These are phyloP conservation scores for Mallotus japonicus DNA, from an alignment of 441 rosid genomes.

Conservation along the genomic window DNA sequence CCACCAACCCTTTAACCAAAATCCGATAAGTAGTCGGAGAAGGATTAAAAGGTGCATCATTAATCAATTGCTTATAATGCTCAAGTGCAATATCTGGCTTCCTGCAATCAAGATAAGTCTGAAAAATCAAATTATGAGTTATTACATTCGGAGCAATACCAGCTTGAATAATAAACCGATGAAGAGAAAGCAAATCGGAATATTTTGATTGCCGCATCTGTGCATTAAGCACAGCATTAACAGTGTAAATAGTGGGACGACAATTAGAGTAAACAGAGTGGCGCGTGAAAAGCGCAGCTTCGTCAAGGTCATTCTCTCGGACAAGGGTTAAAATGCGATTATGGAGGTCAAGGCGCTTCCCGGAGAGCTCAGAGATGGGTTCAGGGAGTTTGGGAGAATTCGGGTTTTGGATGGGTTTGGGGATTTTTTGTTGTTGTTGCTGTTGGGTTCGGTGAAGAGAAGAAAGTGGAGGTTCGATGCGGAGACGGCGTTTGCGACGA, in stretches of 20 bases:
- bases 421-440: conserved; percentile 36
- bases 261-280: conserved; percentile 94
- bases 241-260: conserved; percentile 80
- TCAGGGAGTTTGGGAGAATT: conserved; percentile 80
- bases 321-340: conserved; percentile 65
- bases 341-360: conserved; percentile 84
- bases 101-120: conserved; percentile 74
- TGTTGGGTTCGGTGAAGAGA: conserved; percentile 57
- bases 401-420: conserved; percentile 68
- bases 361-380: conserved; percentile 59
- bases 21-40: conserved; percentile 71
- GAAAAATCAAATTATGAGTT: conserved; percentile 72
- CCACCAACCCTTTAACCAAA: conserved; percentile 75
- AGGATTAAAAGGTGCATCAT: conserved; percentile 70
- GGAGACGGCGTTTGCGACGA: conserved; percentile 79
- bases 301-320: conserved; percentile 76
- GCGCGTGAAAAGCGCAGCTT: conserved; percentile 86
- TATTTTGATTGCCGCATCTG: conserved; percentile 77
- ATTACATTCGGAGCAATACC: conserved; percentile 74
- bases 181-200: conserved; percentile 67
- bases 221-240: conserved; percentile 77
- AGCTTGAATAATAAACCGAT: conserved; percentile 72
- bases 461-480: conserved; percentile 76
- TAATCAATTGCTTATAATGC: conserved; percentile 62
- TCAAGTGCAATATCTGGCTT: conserved; percentile 78